These are phyloP conservation scores for Neonectria coccinea DNA, from an alignment of 2,329 filamentous ascomycete species.

Conservation along the genomic window DNA sequence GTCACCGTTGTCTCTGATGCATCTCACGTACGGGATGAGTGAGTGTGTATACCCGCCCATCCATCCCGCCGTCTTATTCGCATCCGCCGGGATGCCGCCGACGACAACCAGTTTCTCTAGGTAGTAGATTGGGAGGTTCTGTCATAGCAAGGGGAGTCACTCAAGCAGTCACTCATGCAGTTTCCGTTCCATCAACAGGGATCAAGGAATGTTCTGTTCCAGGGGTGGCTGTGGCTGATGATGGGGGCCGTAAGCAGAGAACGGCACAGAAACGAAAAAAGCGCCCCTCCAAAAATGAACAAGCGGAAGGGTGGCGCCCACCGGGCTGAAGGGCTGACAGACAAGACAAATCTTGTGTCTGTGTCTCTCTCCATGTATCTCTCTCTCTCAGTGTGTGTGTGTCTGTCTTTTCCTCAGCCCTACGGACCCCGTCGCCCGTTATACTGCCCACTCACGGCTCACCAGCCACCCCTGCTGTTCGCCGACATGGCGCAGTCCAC, in stretches of 20 bases:
- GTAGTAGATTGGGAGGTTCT: too few relatives aligned
- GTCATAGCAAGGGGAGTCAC: too few relatives aligned
- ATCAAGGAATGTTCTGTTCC: neutral
- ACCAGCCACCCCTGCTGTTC: slow-evolving; percentile 23
- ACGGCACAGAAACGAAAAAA: neutral
- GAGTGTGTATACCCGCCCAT: neutral
- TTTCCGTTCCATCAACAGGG: neutral
- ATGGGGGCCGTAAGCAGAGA: slow-evolving; percentile 12
- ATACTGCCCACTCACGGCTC: slow-evolving; percentile 17
- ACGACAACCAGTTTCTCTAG: neutral
- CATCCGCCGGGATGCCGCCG: neutral
- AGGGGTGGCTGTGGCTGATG: slow-evolving; percentile 40
- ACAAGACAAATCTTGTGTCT: neutral
- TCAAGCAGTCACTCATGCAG: too few relatives aligned
- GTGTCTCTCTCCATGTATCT: neutral
- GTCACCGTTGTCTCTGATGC: neutral
- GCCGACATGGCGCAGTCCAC: slow-evolving; percentile 31
- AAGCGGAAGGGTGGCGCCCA: neutral
- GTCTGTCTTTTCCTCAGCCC: slow-evolving; percentile 21
- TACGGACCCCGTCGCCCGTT: slow-evolving; percentile 19
- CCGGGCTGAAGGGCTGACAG: slow-evolving; percentile 10
- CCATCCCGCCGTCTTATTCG: neutral
- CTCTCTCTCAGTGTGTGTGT: neutral
- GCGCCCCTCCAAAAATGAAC: slow-evolving; percentile 1
- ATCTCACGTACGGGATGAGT: neutral